phyloP scores from a whole-genome alignment of 2,329 filamentous ascomycete genomes.

The Boeremia exigua region DNA sequence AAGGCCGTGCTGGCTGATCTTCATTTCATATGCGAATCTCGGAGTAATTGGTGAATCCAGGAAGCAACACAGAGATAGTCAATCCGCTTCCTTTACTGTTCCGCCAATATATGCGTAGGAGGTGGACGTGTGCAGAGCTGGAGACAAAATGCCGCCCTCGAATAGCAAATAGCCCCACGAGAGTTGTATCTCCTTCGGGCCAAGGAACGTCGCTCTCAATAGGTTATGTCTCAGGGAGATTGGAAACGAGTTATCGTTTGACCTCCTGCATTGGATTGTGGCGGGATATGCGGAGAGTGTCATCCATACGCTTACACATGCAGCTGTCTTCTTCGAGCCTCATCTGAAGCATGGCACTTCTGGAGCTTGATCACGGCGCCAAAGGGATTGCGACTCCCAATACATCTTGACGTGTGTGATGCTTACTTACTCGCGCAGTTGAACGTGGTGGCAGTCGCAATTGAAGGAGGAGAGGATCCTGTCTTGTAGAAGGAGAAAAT shows the following conservation, averaged over 20 bases:
- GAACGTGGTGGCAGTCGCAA: conserved; percentile 14
- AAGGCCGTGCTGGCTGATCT: conserved; percentile 8
- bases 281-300: conserved; percentile 2
- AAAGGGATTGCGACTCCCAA: conserved; percentile 3
- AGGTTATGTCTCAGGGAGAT: conserved; percentile 18
- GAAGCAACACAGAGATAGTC: not conserved
- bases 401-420: conserved; percentile 11
- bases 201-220: not conserved
- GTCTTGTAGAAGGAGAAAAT: conserved; percentile 7
- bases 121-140: not conserved
- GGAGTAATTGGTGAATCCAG: not conserved
- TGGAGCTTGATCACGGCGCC: not conserved
- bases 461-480: conserved; percentile 1
- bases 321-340: conserved; percentile 24
- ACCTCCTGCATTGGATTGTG: conserved; percentile 9
- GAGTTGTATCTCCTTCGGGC: not conserved
- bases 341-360: conserved; percentile 25
- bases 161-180: too few species aligned
- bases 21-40: not conserved
- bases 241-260: conserved; percentile 27
- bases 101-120: not conserved
- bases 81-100: not conserved
- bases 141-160: too few species aligned
- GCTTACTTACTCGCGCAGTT: conserved; percentile 26
- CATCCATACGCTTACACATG: conserved; percentile 11